Conservation (phyloP, 768 basidiomycete genomes). For the Tephrocybe sp. region DNA sequence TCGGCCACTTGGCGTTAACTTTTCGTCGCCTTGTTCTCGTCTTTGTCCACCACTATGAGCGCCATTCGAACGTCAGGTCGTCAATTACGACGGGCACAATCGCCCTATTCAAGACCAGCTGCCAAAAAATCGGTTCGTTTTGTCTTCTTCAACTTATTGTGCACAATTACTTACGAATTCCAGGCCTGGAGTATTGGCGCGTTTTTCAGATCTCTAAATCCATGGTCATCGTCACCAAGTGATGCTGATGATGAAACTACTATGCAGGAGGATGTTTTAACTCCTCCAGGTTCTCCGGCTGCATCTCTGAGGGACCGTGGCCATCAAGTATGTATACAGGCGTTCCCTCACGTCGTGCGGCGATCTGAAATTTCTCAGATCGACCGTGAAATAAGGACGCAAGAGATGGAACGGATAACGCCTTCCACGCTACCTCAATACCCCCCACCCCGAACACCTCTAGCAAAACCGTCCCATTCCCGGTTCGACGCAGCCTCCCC, state of each 20-base stretch:
- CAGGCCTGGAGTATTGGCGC: conserved; percentile 52
- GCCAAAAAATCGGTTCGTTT: conserved; percentile 47
- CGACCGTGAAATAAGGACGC: conserved; percentile 13
- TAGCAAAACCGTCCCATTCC: neutral
- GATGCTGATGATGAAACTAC: conserved; percentile 19
- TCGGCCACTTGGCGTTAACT: conserved; percentile 15
- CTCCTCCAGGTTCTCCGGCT: conserved; percentile 13
- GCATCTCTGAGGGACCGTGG: conserved; percentile 23
- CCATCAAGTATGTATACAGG: conserved; percentile 20
- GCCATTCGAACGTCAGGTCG: conserved; percentile 45
- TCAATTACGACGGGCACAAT: conserved; percentile 34
- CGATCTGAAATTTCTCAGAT: conserved; percentile 12
- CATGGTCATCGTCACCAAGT: conserved; percentile 24
- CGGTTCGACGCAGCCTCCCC: conserved; percentile 26
- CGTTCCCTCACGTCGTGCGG: neutral
- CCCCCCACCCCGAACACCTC: conserved; percentile 2
- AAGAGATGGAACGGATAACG: neutral
- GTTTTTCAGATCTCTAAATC: conserved; percentile 51
- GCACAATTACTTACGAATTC: conserved; percentile 6
- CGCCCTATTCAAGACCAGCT: conserved; percentile 52
- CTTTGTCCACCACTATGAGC: conserved; percentile 42
- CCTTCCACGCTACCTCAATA: conserved; percentile 10
- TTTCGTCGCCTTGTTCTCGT: conserved; percentile 4
- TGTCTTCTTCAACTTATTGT: neutral
- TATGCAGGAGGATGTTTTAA: conserved; percentile 17